Base-by-base conservation (phyloP, 2,329 filamentous ascomycete species). In the Ascochyta koolunga region DNA sequence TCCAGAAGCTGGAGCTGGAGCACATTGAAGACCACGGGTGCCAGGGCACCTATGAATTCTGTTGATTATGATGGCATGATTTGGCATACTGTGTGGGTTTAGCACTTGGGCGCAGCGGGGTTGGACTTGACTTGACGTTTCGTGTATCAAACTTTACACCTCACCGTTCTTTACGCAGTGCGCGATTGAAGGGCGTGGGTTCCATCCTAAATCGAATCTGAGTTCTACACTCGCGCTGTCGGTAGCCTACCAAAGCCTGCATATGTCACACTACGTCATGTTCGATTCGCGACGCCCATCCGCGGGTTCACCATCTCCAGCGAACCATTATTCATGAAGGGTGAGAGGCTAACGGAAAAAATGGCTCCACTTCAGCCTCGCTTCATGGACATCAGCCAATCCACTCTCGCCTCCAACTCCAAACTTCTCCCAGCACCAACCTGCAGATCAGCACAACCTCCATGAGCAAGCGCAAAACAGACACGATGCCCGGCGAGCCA, bases 1-100 rank as follows among this genome's bases (percentile, higher is more conserved):
- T 93, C 74, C 95, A 99, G 77, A 91, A 96, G 75, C 81, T 98
- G 64, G 90, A 96, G 70, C 80, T 99, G 66, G 90, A 91, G 75
- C 92, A 96, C 75, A 89, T 97, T 50, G 85, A 90, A 54, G 89
- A 96, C 74, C 83, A 81, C 68, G 93, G 93, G 51, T 95, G 91
- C 76, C 90, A 89, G 74, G 86, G 86, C 66, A 89, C 91, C 58
- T 85, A 96, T 77, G 95, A 99, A 77, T 97, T 98, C 74, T 84
- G 89, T 77, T 93, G 79, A 89, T 71, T 57, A 72, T 49, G 66
- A 74, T 36, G 66, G 64, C 54, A 68, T 48, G 65, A 68, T 53
- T 50, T 54, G 50, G 45, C 33, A 45, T 55, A 58, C 53, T 62
- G 62, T 65, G 59, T 65, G 56, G 59, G 54, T 49, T 62, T 61